These are phyloP conservation scores for Phialophora expanda DNA, from an alignment of 2,329 filamentous ascomycete genomes.

Conservation along the genomic window DNA sequence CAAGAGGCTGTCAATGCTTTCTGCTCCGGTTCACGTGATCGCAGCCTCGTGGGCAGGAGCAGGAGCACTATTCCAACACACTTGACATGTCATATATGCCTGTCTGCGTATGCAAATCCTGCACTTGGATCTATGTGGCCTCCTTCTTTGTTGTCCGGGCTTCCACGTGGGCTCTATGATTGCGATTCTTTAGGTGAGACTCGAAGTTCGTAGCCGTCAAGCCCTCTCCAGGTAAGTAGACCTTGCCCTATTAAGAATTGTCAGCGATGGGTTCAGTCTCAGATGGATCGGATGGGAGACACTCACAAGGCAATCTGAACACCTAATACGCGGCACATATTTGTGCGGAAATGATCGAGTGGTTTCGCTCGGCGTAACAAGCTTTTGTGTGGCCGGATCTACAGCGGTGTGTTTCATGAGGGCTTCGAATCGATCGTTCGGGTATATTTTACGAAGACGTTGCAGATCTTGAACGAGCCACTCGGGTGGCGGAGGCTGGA, in stretches of 20 bases:
- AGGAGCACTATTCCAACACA: not conserved
- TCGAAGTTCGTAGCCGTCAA: conserved; percentile 89
- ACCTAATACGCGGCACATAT: conserved; percentile 87
- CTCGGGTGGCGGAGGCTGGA: conserved; percentile 78
- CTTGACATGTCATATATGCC: not conserved
- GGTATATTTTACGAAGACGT: conserved; percentile 71
- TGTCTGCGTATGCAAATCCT: not conserved
- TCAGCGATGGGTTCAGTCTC: not conserved
- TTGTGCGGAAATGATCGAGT: conserved; percentile 71
- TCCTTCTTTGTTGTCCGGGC: conserved; percentile 48
- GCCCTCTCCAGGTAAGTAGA: conserved; percentile 88
- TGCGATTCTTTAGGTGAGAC: conserved; percentile 84
- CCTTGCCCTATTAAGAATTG: conserved; percentile 35
- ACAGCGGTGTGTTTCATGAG: conserved; percentile 89
- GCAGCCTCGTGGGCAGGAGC: not conserved
- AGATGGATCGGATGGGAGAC: not conserved
- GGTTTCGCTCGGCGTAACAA: conserved; percentile 60
- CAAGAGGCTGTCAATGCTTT: not conserved
- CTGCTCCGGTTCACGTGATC: conserved; percentile 5
- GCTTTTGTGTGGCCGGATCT: conserved; percentile 71
- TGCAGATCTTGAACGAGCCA: conserved; percentile 82
- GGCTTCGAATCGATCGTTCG: conserved; percentile 82
- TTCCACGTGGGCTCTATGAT: conserved; percentile 75
- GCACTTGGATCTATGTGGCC: conserved; percentile 8
- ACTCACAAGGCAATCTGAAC: conserved; percentile 81